Evolutionary conservation across 1,284 basidiomycete genomes (phyloP).

Genomic region (Chondrostereum purpureum): DNA sequence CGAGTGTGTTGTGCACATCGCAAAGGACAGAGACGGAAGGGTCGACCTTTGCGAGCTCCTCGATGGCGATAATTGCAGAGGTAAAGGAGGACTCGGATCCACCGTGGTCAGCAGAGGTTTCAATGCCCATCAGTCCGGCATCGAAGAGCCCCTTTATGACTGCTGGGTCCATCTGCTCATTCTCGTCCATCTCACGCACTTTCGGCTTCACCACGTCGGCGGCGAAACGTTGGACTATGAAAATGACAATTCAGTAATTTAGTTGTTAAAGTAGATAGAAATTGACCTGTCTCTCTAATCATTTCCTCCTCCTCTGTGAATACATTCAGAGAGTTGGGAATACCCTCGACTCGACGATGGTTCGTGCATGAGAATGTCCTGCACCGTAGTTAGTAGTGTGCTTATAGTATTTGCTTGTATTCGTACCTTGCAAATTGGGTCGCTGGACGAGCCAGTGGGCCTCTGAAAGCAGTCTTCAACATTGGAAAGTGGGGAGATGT

Average conservation of each 20-base stretch:
- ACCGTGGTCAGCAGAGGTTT: constrained; percentile 79
- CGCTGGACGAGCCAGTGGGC: neutral
- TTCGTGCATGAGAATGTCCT: too few relatives aligned
- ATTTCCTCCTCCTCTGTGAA: constrained; percentile 91
- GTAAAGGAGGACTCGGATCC: constrained; percentile 93
- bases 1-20: constrained; percentile 97
- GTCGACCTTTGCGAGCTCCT: constrained; percentile 94
- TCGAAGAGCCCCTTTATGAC: constrained; percentile 91
- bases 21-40: constrained; percentile 95
- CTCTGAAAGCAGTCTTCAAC: neutral
- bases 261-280: too few relatives aligned
- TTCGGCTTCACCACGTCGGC: constrained; percentile 85
- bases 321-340: constrained; percentile 64
- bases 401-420: neutral
- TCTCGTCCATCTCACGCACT: constrained; percentile 97
- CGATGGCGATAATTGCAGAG: constrained; percentile 93
- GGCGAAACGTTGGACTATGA: constrained; percentile 79
- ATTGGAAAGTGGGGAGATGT: too few relatives aligned
- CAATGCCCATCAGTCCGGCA: constrained; percentile 97
- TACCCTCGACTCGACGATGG: too few relatives aligned
- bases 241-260: constrained; percentile 1
- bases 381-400: too few relatives aligned
- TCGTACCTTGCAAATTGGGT: neutral
- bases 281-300: constrained; percentile 80
- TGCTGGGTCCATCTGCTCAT: constrained; percentile 87